phyloP scores from a whole-genome alignment of 1,284 basidiomycete genomes.

The Marasmius tenuissimus region DNA sequence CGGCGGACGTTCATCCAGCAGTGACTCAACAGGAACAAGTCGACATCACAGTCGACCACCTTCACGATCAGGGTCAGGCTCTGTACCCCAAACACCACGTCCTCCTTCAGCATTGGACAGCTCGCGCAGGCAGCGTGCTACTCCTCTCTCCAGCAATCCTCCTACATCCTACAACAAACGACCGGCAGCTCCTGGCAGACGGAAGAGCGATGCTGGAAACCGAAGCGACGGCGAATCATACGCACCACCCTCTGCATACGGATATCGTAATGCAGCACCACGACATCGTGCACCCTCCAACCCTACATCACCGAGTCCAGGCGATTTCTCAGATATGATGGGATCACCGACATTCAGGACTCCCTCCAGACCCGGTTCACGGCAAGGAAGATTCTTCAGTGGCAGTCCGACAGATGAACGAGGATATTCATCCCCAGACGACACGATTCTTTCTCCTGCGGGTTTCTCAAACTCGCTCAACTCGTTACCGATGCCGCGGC shows the following conservation, averaged over 20 bases:
- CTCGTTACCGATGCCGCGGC: constrained; percentile 34
- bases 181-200: constrained; percentile 5
- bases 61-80: constrained; percentile 5
- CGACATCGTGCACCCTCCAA: constrained; percentile 66
- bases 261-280: constrained; percentile 16
- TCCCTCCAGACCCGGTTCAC: constrained; percentile 37
- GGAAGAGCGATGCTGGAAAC: constrained; percentile 43
- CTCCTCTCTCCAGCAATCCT: constrained; percentile 6
- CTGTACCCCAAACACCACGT: constrained; percentile 9
- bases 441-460: constrained; percentile 28
- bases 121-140: constrained; percentile 10
- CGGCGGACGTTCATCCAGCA: constrained; percentile 1
- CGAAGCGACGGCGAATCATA: constrained; percentile 70
- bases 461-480: constrained; percentile 30
- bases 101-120: constrained; percentile 10
- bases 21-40: constrained; percentile 7
- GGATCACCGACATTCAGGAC: constrained; percentile 41
- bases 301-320: constrained; percentile 50
- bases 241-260: constrained; percentile 19
- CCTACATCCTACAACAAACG: constrained; percentile 7
- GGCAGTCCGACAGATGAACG: constrained; percentile 32
- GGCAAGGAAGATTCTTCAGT: constrained; percentile 52
- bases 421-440: constrained; percentile 40
- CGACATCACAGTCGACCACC: constrained; percentile 10
- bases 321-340: constrained; percentile 22